A percentile compares a stretch with the other conserved stretches of the same genome.
phyloP scores from a whole-genome alignment of 441 rosid species.

The Codiaeum variegatum region DNA sequence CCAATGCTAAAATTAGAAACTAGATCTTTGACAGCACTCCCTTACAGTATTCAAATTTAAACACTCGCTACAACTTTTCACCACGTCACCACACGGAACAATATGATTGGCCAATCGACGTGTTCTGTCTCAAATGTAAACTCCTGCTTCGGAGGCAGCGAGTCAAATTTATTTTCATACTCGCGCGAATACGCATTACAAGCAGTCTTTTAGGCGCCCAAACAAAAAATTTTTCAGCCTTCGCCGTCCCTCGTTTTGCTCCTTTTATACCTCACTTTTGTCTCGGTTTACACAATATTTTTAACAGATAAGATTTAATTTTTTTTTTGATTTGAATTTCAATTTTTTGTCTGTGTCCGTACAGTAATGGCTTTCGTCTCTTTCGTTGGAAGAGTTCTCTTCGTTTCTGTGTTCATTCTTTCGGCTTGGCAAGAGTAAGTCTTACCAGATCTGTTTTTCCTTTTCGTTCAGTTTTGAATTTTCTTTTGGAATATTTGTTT shows the following conservation, averaged over 20 bases:
- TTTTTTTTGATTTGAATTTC: background rate
- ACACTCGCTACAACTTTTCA: background rate
- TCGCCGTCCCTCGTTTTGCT: slow-evolving; percentile 27
- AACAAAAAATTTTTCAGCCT: background rate
- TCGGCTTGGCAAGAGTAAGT: slow-evolving; percentile 70
- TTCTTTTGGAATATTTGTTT: background rate
- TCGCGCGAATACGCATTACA: background rate
- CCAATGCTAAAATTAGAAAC: too few species aligned
- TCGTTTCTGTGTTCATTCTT: slow-evolving; percentile 60
- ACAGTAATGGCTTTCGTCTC: slow-evolving; percentile 43
- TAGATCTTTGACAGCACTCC: background rate
- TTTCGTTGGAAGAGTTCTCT: slow-evolving; percentile 57
- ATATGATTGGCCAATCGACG: slow-evolving; percentile 38
- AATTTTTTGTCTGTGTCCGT: background rate
- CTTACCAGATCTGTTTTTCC: slow-evolving; percentile 26
- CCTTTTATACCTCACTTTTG: slow-evolving; percentile 20
- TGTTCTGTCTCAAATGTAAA: slow-evolving; percentile 9
- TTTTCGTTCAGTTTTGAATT: background rate
- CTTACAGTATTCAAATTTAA: background rate
- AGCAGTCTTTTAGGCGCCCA: slow-evolving; percentile 2
- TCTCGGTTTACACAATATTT: slow-evolving; percentile 8
- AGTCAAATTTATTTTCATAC: background rate
- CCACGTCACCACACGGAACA: slow-evolving; percentile 5
- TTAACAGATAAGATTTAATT: background rate
- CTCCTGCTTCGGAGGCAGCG: background rate